Percentiles rank a stretch among this genome's conserved stretches.
Conservation (phyloP, 306 rosid species). For the Pyrus betulifolia region DNA sequence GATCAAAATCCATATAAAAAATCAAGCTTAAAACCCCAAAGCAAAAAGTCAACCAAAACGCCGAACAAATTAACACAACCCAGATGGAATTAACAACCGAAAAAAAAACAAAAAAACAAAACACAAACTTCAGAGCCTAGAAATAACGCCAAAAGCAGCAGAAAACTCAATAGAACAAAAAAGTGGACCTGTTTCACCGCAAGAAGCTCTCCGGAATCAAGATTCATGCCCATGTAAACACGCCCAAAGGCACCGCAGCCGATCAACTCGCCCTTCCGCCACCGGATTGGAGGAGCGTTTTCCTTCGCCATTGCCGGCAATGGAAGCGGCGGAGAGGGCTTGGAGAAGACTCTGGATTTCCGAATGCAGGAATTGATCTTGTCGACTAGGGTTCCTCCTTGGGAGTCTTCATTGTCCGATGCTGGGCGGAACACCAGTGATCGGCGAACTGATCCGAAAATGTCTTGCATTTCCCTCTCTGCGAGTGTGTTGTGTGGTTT, state of each 20-base stretch:
- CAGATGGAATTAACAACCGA: background rate
- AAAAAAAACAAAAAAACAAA: too few species aligned
- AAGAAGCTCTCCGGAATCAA: constrained; percentile 96
- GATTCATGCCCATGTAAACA: constrained; percentile 99
- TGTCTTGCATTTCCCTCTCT: constrained; percentile 62
- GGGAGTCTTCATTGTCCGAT: constrained; percentile 49
- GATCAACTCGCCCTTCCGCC: constrained; percentile 98
- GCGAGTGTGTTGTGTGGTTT: background rate
- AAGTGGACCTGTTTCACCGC: constrained; percentile 81
- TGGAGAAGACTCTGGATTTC: constrained; percentile 79
- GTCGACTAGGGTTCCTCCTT: constrained; percentile 55
- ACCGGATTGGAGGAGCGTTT: constrained; percentile 62
- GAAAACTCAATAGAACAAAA: background rate
- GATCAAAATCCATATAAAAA: background rate
- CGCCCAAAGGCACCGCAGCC: constrained; percentile 99
- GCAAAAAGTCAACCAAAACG: background rate
- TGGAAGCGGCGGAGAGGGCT: constrained; percentile 32
- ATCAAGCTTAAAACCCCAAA: background rate
- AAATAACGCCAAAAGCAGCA: background rate
- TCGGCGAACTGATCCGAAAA: constrained; percentile 94
- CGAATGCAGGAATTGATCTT: constrained; percentile 70
- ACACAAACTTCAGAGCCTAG: background rate
- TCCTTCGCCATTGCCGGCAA: constrained; percentile 33
- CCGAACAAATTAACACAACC: background rate
- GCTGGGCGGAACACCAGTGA: constrained; percentile 82